Base-by-base conservation (phyloP, 2,329 filamentous ascomycete species). In the Paracorniculantispora psalliotae region DNA sequence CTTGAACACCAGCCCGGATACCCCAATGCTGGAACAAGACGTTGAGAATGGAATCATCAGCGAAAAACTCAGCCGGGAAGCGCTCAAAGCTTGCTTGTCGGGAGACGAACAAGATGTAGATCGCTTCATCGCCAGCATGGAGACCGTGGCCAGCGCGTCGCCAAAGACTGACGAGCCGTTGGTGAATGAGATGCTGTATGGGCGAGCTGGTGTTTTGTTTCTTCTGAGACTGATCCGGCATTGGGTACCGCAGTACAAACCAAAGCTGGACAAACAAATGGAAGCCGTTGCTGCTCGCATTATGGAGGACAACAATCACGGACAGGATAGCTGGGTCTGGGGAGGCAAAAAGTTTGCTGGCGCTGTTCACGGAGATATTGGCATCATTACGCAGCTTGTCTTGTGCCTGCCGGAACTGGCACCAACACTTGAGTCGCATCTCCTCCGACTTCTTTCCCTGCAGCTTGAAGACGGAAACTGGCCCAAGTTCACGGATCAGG, bases 381-480 rank as follows among this genome's bases (percentile, higher is more conserved):
- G 88, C 4, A 89, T 89, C 68, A 79, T 91, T 59, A 85, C 83
- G n/a, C 88, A 91, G 69, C 74, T 90, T 15, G 79, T 89, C 1
- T 74, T 82, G 23, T 84, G 84, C 2, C 78, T 80, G 58, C 80
- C 83, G 0, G 71, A 74, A 5, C 77, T 81, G 62, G 84, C 85
- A 1, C 69, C 77, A 1, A 76, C 77, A 49, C 71, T 90, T 3
- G 77, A 82, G 62, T 72, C 72, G 3, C 76, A 81, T 21, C 67
- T 90, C 4, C 75, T 76, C 1, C 75, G 77, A 10, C 67, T 90
- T 12, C 74, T 91, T 3, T 79, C 79, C 37, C 75, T 82, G 62
- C 87, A 91, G 67, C 78, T 77, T 55, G 73, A 79, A 4, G 81
- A 79, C 61, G 86, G 86, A 4, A 89, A 88, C 67, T 89, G 86